Conservation (phyloP, 495 filamentous ascomycete genomes). For the Neurospora sp. region DNA sequence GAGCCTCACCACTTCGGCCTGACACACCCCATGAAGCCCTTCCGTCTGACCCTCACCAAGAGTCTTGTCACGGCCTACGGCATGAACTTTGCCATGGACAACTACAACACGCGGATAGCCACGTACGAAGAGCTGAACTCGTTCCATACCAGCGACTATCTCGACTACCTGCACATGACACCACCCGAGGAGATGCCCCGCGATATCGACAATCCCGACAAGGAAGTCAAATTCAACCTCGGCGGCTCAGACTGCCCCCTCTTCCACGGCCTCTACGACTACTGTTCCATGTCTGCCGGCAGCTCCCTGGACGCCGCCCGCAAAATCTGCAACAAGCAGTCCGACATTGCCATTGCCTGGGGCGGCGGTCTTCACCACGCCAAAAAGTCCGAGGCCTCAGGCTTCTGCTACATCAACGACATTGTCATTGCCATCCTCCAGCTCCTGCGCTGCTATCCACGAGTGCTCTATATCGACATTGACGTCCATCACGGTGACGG, state of each 20-base stretch:
- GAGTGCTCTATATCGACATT: constrained; percentile 96
- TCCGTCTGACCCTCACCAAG: constrained; percentile 92
- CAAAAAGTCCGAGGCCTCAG: constrained; percentile 92
- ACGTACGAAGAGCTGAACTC: constrained; percentile 77
- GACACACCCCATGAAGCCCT: constrained; percentile 97
- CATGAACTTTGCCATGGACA: constrained; percentile 92
- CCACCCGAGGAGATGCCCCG: constrained; percentile 36
- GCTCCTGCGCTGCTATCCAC: constrained; percentile 83
- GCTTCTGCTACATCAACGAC: constrained; percentile 98
- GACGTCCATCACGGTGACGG: constrained; percentile 98
- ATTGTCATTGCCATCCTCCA: constrained; percentile 96
- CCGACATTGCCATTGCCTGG: constrained; percentile 96
- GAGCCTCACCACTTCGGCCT: constrained; percentile 94
- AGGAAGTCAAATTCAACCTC: constrained; percentile 62
- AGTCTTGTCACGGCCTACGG: constrained; percentile 88
- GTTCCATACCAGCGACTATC: constrained; percentile 83
- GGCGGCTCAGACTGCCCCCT: constrained; percentile 88
- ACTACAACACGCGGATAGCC: constrained; percentile 70
- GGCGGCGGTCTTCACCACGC: constrained; percentile 95
- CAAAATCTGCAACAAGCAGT: constrained; percentile 74
- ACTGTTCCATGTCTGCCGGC: constrained; percentile 87
- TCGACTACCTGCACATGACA: constrained; percentile 67
- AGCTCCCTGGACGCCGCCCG: constrained; percentile 85
- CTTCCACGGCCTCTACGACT: constrained; percentile 91
- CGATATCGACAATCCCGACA: constrained; percentile 37